These are phyloP conservation scores for Nakaseomyces nivariensis DNA, from an alignment of 1,139 yeast species.

Conservation along the genomic window DNA sequence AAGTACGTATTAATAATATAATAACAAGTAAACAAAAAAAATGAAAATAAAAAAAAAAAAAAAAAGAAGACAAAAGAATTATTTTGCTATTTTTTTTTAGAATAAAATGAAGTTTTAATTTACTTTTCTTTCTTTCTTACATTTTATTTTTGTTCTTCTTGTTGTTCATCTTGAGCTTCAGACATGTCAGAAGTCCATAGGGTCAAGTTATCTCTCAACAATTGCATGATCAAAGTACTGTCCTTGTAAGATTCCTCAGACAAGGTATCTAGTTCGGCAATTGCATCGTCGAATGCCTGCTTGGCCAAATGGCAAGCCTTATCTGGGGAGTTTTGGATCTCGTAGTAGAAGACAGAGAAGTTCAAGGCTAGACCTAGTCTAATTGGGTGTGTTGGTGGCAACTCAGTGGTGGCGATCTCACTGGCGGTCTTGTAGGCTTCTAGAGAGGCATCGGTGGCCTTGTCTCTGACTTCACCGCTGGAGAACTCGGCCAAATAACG, in stretches of 20 bases:
- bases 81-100: background rate
- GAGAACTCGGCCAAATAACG: conserved; percentile 98
- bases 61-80: no score
- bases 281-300: conserved; percentile 97
- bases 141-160: conserved; percentile 3
- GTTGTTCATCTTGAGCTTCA: conserved; percentile 46
- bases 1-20: no score
- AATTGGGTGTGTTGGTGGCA: conserved; percentile 98
- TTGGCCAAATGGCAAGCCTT: conserved; percentile 97
- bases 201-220: conserved; percentile 93
- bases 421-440: conserved; percentile 94
- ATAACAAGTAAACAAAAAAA: no score
- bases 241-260: conserved; percentile 97
- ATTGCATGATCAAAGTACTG: conserved; percentile 95
- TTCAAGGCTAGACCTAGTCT: conserved; percentile 96
- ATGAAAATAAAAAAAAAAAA: no score
- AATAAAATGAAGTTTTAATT: no score
- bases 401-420: conserved; percentile 90
- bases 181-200: conserved; percentile 96
- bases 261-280: conserved; percentile 93
- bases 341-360: conserved; percentile 96
- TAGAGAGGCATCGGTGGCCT: conserved; percentile 84
- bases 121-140: background rate
- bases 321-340: conserved; percentile 94
- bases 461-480: conserved; percentile 80